phyloP scores from a whole-genome alignment of 352 stramenopile genomes.

The Phytopythium vexans region DNA sequence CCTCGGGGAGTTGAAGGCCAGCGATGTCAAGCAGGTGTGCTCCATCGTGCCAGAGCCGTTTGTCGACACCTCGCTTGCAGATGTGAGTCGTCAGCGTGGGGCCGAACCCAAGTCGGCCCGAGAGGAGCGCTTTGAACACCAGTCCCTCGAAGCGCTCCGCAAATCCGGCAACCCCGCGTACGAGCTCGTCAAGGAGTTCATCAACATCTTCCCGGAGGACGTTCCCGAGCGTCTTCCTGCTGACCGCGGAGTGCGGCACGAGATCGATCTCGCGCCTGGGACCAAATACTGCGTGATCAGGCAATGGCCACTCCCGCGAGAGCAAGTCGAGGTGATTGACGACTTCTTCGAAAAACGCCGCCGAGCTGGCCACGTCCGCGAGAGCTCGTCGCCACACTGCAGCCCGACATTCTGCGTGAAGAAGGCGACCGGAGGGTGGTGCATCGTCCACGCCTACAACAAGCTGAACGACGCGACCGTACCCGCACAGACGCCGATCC shows the following conservation, averaged over 20 bases:
- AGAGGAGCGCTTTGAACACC: conserved; percentile 11
- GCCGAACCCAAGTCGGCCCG: conserved; percentile 9
- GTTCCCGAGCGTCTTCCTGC: conserved; percentile 1
- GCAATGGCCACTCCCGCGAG: conserved; percentile 9
- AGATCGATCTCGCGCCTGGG: conserved; percentile 7
- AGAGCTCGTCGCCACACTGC: conserved; percentile 11
- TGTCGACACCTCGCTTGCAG: background rate
- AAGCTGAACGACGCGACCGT: too few relatives aligned
- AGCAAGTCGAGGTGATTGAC: conserved; percentile 21
- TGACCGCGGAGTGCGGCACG: too few relatives aligned
- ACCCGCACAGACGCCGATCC: too few relatives aligned
- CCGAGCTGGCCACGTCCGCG: too few relatives aligned
- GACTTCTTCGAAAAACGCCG: too few relatives aligned
- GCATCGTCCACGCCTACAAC: too few relatives aligned
- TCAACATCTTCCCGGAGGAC: conserved; percentile 20
- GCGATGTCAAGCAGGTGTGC: conserved; percentile 19
- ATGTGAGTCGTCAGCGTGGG: conserved; percentile 4
- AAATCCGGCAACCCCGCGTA: conserved; percentile 7
- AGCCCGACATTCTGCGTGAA: too few relatives aligned
- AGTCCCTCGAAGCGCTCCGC: conserved; percentile 9
- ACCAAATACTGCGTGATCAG: conserved; percentile 9
- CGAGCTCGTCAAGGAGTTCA: conserved; percentile 7
- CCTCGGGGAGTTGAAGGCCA: conserved; percentile 12
- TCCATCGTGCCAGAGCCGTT: conserved; percentile 2
- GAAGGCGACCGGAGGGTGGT: too few relatives aligned